These are phyloP conservation scores for Trypethelium eluteriae DNA, from an alignment of 495 filamentous ascomycete species.

Conservation along the genomic window DNA sequence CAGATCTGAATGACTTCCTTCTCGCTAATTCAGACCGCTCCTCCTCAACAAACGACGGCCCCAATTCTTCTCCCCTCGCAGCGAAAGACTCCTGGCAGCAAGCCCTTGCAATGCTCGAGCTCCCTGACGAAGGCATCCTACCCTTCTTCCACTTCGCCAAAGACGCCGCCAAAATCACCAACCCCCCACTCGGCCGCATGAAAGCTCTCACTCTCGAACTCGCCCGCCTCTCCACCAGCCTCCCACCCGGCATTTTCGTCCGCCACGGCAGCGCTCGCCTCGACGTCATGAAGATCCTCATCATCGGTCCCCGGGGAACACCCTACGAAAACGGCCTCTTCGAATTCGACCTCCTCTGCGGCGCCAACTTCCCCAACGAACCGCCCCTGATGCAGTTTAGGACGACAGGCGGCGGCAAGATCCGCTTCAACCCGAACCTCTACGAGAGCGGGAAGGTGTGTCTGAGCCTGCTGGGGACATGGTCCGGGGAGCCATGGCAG, in stretches of 20 bases:
- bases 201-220: constrained; percentile 47
- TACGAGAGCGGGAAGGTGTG: constrained; percentile 52
- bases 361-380: constrained; percentile 39
- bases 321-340: constrained; percentile 57
- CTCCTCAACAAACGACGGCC: neutral
- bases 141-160: constrained; percentile 20
- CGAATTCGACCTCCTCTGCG: constrained; percentile 52
- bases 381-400: constrained; percentile 47
- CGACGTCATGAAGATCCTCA: constrained; percentile 52
- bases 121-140: constrained; percentile 36
- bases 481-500: constrained; percentile 49
- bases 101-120: constrained; percentile 34
- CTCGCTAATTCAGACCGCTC: constrained; percentile 14
- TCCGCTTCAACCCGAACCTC: constrained; percentile 54
- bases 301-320: constrained; percentile 48
- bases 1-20: constrained; percentile 21
- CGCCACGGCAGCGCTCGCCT: constrained; percentile 45
- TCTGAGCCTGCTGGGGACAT: constrained; percentile 54
- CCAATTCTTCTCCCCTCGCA: constrained; percentile 11
- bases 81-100: constrained; percentile 33
- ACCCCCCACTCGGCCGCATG: constrained; percentile 37
- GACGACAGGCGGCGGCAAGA: constrained; percentile 42
- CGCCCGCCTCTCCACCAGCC: constrained; percentile 42
- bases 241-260: constrained; percentile 55
- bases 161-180: constrained; percentile 19